Evolutionary conservation across 1,284 basidiomycete species (phyloP), one percentile per base, ranked within the genome.

Genomic region (Marasmius oreades): DNA sequence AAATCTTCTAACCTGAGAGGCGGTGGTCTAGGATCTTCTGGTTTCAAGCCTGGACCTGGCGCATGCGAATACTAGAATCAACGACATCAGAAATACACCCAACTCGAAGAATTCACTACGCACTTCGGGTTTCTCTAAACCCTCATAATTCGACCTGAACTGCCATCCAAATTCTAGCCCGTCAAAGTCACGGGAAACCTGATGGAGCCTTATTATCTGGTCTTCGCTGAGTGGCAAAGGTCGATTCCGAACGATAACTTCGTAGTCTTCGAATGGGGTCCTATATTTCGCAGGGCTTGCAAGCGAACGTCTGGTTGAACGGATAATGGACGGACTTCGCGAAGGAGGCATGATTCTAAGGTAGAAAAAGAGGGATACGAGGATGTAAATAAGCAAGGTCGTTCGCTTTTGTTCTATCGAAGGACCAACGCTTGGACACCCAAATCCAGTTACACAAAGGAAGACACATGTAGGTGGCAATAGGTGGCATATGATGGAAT

Each of bases 1-100:
- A 80, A 61, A 53, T 79, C 73, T 16, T 60, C 58, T 8, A 78
- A 57, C 11, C 54, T 59, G 11, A 77, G 63, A 0, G 67, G 60
- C 5, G 67, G 69, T 20, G 73, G 70, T 5, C 76, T 73, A 45
- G 64, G 64, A 51, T 69, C 64, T 33, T 56, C 56, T 26, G 69
- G 69, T 11, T 55, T 60, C 31, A 58, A 26, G 3, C 42, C 8
- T 23, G 16, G 10, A 20, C 36, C 46, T 12, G 22, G 42, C 7
- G 39, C 4, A 46, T n/a, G 37, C 11, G 36, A 34, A 37, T 51
- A 55, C 56, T 58, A 31, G 14, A 46, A 18, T 12, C 12, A n/a
- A n/a, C n/a, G n/a, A n/a, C n/a, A n/a, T n/a, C n/a, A n/a, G n/a
- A n/a, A n/a, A n/a, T n/a, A n/a, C n/a, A n/a, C n/a, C n/a, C n/a